These are phyloP conservation scores for Suillus tomentosus DNA, from an alignment of 768 basidiomycete species.

Conservation along the genomic window DNA sequence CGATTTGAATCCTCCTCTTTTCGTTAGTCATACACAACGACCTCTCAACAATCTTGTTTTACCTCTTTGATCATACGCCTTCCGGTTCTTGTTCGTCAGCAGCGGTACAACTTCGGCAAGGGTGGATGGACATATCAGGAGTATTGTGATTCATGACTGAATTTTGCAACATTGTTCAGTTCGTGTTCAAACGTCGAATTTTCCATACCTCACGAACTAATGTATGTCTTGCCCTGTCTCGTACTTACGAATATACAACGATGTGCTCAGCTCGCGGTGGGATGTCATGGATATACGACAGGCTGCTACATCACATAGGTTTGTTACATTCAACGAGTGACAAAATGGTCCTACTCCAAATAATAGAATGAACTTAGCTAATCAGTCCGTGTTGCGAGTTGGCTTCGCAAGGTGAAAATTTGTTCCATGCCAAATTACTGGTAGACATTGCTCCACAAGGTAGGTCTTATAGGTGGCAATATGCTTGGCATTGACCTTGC, in stretches of 20 bases:
- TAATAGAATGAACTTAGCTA: too few species aligned
- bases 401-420: neutral
- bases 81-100: neutral
- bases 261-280: neutral
- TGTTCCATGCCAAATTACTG: neutral
- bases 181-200: too few species aligned
- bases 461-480: neutral
- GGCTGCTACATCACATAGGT: neutral
- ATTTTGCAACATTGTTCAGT: too few species aligned
- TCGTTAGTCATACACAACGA: neutral
- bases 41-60: neutral
- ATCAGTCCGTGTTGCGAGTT: neutral
- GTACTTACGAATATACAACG: neutral
- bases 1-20: neutral
- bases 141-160: too few species aligned
- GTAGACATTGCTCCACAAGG: neutral
- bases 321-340: neutral
- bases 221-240: too few species aligned
- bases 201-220: too few species aligned
- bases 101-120: neutral
- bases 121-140: too few species aligned
- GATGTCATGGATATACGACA: neutral
- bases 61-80: neutral
- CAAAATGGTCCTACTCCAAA: too few species aligned
- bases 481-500: too few species aligned